Base-by-base conservation (phyloP, 352 stramenopile species). In the Pythium apleroticum region DNA sequence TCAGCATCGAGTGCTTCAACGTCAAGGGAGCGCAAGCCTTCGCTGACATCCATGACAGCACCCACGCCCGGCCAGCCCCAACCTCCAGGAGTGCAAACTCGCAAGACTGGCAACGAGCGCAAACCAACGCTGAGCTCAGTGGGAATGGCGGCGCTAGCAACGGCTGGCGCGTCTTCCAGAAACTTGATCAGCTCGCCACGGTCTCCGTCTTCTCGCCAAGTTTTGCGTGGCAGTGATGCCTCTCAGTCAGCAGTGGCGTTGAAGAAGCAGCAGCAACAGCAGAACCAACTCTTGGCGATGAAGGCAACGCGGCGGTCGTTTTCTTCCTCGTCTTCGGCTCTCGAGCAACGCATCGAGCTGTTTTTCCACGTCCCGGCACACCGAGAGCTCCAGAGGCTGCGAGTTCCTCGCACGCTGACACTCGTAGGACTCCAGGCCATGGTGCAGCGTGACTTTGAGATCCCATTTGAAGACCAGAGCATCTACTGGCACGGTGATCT, bases 401-500 rank as follows among this genome's bases (percentile, higher is more conserved):
- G 68, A 0, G 79, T 88, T 11, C 76, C 77, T 22, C 74, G 72
- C 11, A 75, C 77, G 11, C 71, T 86, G 43, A 78, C 81, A 10
- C 71, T 90, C n/a, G 55, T 84, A 1, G 69, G 76, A 4, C 70
- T 90, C 25, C 77, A 85, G 30, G 81, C 79, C 4, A 68, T 76
- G 57, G 66, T 90, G 2, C 77, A 90, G 60, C 79, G 81, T 28
- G 77, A 90, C 63, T 84, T 80, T 28, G 59, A 19, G 3, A 65
- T 90, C 24, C 76, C 68, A 17, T 90, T 88, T 52, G 77, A 90
- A 58, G 77, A 90, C 37, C 81, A 90, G 61, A 76, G 59, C 19
- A 39, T 92, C 15, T 85, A 81, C 57, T 76, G 81, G 50, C 74
- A 86, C 4, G 76, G 72, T 15, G 80, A 89, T 17, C 43, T 81